Conservation (phyloP, 305 asterid species). For the Fraxinus xanthoxyloides region DNA sequence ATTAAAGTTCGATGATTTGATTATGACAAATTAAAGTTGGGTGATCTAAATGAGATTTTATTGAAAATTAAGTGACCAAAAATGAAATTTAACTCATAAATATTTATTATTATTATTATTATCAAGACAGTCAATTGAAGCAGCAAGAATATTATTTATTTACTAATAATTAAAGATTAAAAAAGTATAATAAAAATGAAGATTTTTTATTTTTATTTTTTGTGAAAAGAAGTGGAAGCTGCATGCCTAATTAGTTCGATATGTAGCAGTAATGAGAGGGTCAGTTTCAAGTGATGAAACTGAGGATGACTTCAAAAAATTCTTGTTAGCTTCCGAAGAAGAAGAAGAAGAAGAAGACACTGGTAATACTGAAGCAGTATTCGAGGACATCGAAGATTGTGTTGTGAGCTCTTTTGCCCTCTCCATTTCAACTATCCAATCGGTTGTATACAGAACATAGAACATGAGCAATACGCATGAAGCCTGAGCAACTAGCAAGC, state of each 20-base stretch:
- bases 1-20: neutral
- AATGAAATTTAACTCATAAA: neutral
- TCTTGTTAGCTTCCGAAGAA: neutral
- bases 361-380: neutral
- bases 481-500: conserved; percentile 31
- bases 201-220: neutral
- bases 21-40: neutral
- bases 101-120: too few relatives aligned
- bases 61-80: neutral
- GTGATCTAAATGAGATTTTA: neutral
- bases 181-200: neutral
- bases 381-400: neutral
- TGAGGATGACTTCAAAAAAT: neutral
- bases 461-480: conserved; percentile 29
- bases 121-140: neutral
- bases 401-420: conserved; percentile 24
- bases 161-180: neutral
- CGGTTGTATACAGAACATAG: conserved; percentile 16
- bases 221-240: neutral
- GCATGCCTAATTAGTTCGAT: neutral
- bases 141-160: neutral
- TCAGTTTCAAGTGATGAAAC: neutral
- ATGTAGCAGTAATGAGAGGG: neutral
- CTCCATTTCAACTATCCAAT: conserved; percentile 26
- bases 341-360: neutral